Evolutionary conservation across 169 alveolate species (phyloP).

Genomic region (Plasmodium falciparum): DNA sequence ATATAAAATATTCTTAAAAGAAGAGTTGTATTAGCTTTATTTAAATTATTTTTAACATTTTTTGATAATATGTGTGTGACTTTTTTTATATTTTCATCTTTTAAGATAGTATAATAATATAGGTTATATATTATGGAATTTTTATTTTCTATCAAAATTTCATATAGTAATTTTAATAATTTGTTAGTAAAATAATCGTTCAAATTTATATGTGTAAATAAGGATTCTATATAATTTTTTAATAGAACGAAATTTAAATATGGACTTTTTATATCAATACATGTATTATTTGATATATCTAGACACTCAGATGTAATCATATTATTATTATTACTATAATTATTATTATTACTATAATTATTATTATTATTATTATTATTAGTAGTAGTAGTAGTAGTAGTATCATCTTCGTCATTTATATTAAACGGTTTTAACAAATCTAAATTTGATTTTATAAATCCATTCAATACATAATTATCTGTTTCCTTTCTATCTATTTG

Average conservation of each 20-base stretch:
- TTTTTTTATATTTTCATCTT: slow-evolving; percentile 62
- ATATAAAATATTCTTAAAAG: slow-evolving; percentile 63
- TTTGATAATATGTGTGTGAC: slow-evolving; percentile 51
- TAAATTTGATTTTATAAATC: slow-evolving; percentile 37
- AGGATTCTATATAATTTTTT: slow-evolving; percentile 61
- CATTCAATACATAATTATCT: slow-evolving; percentile 39
- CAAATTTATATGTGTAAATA: slow-evolving; percentile 22
- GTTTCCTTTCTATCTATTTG: not conserved
- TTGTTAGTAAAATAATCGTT: slow-evolving; percentile 68
- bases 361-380: no score
- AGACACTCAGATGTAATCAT: not conserved
- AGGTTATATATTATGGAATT: slow-evolving; percentile 49
- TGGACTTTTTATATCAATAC: slow-evolving; percentile 24
- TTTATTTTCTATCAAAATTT: slow-evolving; percentile 69
- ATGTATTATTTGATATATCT: not conserved
- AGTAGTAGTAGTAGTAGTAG: no score
- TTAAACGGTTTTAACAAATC: slow-evolving; percentile 52
- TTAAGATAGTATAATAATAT: slow-evolving; percentile 60
- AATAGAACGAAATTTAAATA: slow-evolving; percentile 43
- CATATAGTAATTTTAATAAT: slow-evolving; percentile 61
- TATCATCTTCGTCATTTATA: slow-evolving; percentile 13
- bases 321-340: not conserved
- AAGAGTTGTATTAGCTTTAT: slow-evolving; percentile 62
- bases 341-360: no score
- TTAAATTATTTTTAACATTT: slow-evolving; percentile 42